phyloP scores from a whole-genome alignment of 2,329 filamentous ascomycete species.

The Aquanectria penicillioides region DNA sequence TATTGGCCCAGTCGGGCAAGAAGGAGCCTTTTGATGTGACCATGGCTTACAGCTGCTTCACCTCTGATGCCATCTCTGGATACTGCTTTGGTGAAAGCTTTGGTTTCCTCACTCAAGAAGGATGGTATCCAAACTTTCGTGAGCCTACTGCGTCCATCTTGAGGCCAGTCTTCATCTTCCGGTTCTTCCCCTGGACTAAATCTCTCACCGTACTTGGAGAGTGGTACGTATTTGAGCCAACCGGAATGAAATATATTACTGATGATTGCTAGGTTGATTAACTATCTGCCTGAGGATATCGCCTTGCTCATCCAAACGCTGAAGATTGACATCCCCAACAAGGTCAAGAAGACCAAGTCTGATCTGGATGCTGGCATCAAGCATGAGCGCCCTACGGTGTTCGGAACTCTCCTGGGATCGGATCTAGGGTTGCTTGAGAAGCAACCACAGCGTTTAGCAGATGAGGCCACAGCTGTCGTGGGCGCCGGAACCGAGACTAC shows the following conservation, averaged over 20 bases:
- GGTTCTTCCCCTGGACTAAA: conserved; percentile 9
- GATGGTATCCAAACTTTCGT: conserved; percentile 10
- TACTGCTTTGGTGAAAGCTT: conserved; percentile 9
- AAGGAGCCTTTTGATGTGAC: conserved; percentile 1
- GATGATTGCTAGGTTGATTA: neutral
- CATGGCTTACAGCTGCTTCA: conserved; percentile 12
- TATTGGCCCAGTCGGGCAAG: neutral
- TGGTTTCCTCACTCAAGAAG: conserved; percentile 6
- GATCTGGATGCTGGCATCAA: neutral
- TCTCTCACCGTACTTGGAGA: conserved; percentile 7
- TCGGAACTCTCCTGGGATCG: conserved; percentile 4
- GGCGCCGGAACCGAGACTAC: conserved; percentile 6
- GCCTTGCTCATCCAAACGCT: conserved; percentile 1
- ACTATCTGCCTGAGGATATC: conserved; percentile 3
- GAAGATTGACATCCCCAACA: conserved; percentile 9
- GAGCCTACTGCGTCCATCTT: neutral
- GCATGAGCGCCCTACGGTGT: conserved; percentile 5
- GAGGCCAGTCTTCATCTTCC: conserved; percentile 2
- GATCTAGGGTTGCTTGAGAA: neutral
- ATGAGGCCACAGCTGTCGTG: conserved; percentile 7
- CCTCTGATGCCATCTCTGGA: conserved; percentile 2
- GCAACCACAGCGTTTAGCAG: neutral
- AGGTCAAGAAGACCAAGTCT: neutral
- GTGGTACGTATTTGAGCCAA: neutral
- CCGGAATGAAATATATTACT: neutral